A percentile compares a stretch with the other conserved stretches of the same genome.
Conservation (phyloP, 345 rosid genomes). For the Luvunga scandens region DNA sequence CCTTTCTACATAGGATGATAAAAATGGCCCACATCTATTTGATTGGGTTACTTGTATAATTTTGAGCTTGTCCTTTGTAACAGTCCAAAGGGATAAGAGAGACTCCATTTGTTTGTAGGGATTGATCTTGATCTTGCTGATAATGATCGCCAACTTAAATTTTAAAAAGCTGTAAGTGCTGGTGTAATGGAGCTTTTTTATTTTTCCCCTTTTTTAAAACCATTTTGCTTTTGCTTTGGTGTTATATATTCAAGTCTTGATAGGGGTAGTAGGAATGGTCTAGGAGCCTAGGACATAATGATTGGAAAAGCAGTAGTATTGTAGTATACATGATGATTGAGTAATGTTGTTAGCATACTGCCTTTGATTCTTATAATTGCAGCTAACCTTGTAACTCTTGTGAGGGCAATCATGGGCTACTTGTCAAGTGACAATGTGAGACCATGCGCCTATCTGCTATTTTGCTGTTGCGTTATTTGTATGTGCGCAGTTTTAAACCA, state of each 20-base stretch:
- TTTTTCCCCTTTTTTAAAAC: neutral
- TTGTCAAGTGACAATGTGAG: neutral
- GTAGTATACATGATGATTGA: neutral
- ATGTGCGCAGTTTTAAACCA: too few relatives aligned
- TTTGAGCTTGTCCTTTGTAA: neutral
- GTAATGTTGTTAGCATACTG: neutral
- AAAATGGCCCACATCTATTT: conserved; percentile 6
- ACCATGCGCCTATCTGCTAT: neutral
- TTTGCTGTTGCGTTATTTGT: too few relatives aligned
- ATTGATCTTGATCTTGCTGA: neutral
- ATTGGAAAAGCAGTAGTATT: neutral
- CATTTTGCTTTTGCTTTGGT: neutral
- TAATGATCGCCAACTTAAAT: neutral
- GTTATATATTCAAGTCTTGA: too few relatives aligned
- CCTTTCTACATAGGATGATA: conserved; percentile 15
- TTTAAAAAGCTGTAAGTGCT: neutral
- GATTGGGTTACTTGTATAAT: neutral
- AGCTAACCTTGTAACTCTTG: neutral
- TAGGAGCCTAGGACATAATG: neutral
- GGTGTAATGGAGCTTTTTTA: neutral
- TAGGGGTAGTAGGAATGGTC: neutral
- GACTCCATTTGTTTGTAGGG: conserved; percentile 4
- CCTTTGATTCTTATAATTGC: neutral
- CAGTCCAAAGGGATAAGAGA: neutral
- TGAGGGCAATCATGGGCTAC: conserved; percentile 2